Evolutionary conservation across 2,329 filamentous ascomycete species (phyloP).

Genomic region (Sporothrix pseudoabietina): DNA sequence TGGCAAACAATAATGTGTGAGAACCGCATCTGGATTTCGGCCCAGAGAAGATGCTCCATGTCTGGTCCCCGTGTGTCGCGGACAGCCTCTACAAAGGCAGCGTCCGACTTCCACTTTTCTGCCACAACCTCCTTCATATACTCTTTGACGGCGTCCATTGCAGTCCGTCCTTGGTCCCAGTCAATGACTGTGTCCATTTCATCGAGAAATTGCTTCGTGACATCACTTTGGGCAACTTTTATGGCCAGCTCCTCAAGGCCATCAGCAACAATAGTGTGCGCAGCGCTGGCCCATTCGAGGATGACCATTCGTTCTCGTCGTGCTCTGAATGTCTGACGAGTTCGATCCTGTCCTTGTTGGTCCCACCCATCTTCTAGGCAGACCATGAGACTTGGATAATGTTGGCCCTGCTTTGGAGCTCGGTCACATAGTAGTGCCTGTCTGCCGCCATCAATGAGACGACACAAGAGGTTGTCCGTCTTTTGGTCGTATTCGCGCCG

Average conservation of each 20-base stretch:
- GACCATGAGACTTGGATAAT: not conserved
- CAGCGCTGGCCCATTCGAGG: not conserved
- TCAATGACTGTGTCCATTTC: not conserved
- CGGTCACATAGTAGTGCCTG: constrained; percentile 13
- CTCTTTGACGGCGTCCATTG: not conserved
- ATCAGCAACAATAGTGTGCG: not conserved
- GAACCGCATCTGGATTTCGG: constrained; percentile 17
- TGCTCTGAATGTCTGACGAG: not conserved
- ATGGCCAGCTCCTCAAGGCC: not conserved
- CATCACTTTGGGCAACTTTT: not conserved
- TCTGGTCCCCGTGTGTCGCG: constrained; percentile 6
- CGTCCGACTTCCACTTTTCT: constrained; percentile 7
- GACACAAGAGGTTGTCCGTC: constrained; percentile 13
- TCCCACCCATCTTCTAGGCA: not conserved
- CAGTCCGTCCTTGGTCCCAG: not conserved
- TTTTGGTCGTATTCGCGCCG: not conserved
- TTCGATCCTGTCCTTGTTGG: not conserved
- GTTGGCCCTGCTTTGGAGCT: not conserved
- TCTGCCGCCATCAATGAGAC: not conserved
- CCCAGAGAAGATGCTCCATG: constrained; percentile 10
- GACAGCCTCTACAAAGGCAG: constrained; percentile 7
- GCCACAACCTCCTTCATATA: constrained; percentile 14
- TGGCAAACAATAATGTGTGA: constrained; percentile 8
- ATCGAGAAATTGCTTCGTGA: not conserved
- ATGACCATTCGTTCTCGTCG: constrained; percentile 8